Conservation (phyloP, 169 alveolate genomes). For the Plasmodium relictum region DNA sequence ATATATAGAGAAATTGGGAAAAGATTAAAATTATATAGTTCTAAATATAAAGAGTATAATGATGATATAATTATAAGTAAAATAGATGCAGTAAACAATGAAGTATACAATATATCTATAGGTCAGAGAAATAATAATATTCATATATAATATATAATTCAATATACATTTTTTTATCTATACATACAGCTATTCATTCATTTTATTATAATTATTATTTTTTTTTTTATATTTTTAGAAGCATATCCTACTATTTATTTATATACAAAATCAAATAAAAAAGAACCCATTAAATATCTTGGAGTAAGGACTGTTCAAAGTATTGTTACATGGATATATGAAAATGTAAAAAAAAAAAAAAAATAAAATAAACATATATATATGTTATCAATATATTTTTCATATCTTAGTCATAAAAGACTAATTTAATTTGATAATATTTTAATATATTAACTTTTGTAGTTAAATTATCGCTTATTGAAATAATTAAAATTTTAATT, state of each 20-base stretch:
- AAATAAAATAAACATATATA: not conserved
- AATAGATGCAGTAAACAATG: slow-evolving; percentile 75
- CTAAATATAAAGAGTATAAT: slow-evolving; percentile 26
- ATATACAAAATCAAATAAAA: slow-evolving; percentile 44
- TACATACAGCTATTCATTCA: not conserved
- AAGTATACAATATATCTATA: slow-evolving; percentile 46
- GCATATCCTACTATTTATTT: slow-evolving; percentile 82
- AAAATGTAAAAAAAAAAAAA: slow-evolving; percentile 25
- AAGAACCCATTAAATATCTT: slow-evolving; percentile 31
- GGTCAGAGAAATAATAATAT: slow-evolving; percentile 12
- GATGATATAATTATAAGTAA: slow-evolving; percentile 62
- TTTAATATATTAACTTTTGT: not conserved
- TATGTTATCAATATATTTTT: not conserved
- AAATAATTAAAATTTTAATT: not conserved
- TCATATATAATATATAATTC: not conserved
- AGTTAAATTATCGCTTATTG: not conserved
- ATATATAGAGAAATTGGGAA: slow-evolving; percentile 87
- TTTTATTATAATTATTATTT: slow-evolving; percentile 11
- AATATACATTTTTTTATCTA: not conserved
- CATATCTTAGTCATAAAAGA: not conserved
- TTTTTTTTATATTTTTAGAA: slow-evolving; percentile 12
- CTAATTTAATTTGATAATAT: not conserved
- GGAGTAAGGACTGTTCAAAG: slow-evolving; percentile 49
- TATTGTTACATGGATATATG: slow-evolving; percentile 57
- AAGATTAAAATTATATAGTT: slow-evolving; percentile 44